A percentile compares a stretch with the other conserved stretches of the same genome.
Conservation (phyloP, 164 flowering plant genomes). For the Cinnamomum chago region DNA sequence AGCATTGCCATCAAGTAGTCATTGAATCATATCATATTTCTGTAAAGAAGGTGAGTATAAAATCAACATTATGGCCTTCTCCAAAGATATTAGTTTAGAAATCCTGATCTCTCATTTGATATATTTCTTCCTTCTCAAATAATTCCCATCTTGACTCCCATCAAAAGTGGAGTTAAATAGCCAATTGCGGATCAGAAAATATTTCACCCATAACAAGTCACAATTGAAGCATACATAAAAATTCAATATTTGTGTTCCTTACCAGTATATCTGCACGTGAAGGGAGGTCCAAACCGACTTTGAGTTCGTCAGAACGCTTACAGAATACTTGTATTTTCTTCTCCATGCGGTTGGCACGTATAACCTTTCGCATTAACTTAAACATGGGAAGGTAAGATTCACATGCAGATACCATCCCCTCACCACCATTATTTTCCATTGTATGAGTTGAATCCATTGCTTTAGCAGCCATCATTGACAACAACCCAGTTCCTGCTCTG, state of each 20-base stretch:
- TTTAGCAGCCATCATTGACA: conserved; percentile 95
- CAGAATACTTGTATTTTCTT: conserved; percentile 47
- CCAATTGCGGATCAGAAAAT: background rate
- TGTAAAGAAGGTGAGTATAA: background rate
- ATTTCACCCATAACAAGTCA: background rate
- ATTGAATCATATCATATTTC: background rate
- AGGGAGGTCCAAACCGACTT: conserved; percentile 61
- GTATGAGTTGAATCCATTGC: conserved; percentile 46
- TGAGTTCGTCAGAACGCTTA: conserved; percentile 88
- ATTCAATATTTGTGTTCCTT: conserved; percentile 22
- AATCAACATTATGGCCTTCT: background rate
- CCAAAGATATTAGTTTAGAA: background rate
- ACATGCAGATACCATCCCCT: conserved; percentile 73
- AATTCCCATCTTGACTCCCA: background rate
- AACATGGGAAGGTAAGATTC: conserved; percentile 97
- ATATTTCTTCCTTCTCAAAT: background rate
- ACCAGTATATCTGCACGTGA: conserved; percentile 84
- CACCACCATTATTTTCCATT: conserved; percentile 11
- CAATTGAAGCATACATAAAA: background rate
- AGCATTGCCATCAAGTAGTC: background rate
- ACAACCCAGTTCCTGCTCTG: conserved; percentile 94
- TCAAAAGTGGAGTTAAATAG: background rate
- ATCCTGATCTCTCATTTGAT: background rate
- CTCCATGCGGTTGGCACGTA: conserved; percentile 64
- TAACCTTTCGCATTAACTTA: conserved; percentile 73